Evolutionary conservation across 257 asterid genomes (phyloP), one percentile per base, ranked within the genome.

Genomic region (Nicotiana tomentosiformis): DNA sequence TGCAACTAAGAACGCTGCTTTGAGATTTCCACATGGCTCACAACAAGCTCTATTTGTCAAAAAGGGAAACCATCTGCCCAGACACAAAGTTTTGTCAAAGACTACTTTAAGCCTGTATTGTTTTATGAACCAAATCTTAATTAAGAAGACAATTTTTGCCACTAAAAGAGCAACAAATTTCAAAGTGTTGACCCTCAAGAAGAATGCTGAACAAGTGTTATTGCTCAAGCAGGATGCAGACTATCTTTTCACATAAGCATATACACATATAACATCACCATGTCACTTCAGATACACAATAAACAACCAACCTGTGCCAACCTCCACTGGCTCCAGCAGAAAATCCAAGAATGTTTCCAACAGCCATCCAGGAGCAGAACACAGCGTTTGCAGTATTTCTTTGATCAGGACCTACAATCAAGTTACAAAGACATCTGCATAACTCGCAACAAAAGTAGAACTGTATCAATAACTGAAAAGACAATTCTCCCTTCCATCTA

Each of bases 321-420:
- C 87, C 88, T 87, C 98, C 99, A 83, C 98, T 96, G 55, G 99
- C 93, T 83, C 99, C 99, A 49, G 99, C 83, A 79, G 99, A 96
- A 91, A 96, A 96, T 83, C 99, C 99, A 66, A 96, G 90, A 91
- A 96, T 94, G 85, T 96, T 96, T 77, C 98, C 98, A 86, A 96
- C 95, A 77, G 99, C 99, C 99, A 96, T 96, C 99, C 99, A 96
- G 23, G 93, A 85, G 89, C 98, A 95, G 90, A 94, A 96, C 82
- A 96, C 66, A 33, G 99, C 98, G 86, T 96, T 96, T n/a, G 99
- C 94, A 2, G 97, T 90, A 86, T 93, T 94, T 88, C 98, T 95
- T 86, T 96, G 99, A 57, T 93, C 96, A 61, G 99, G 99, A 80
- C 98, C 99, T 96, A 84, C 72, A 84, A 83, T 83, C 68, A 82